Conservation (phyloP, 2,329 filamentous ascomycete genomes). For the Tolypocladium ovalisporum region DNA sequence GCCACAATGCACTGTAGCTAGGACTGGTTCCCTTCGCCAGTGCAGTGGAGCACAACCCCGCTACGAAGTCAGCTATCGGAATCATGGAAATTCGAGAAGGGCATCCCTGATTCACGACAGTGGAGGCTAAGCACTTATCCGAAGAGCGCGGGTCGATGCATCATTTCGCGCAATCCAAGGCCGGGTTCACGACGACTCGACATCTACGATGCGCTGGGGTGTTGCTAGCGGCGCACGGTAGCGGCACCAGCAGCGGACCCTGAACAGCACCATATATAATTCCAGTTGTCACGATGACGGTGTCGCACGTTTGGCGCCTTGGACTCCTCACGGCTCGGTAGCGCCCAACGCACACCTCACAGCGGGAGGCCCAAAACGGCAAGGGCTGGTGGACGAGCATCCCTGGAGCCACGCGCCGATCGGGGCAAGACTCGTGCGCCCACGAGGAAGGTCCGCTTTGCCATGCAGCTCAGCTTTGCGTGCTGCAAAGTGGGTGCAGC, state of each 20-base stretch:
- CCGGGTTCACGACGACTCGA: neutral
- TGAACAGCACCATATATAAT: too few relatives aligned
- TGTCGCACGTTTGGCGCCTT: neutral
- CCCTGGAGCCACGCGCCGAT: constrained; percentile 27
- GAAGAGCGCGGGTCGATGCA: neutral
- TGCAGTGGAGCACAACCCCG: neutral
- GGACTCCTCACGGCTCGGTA: neutral
- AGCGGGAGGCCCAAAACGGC: constrained; percentile 11
- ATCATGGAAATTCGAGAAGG: neutral
- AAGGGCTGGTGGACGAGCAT: constrained; percentile 14
- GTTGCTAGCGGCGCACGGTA: neutral
- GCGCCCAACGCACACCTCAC: neutral
- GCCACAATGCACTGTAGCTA: neutral
- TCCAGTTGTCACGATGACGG: neutral
- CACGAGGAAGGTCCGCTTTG: constrained; percentile 7
- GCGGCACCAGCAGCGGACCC: neutral
- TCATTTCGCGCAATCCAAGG: neutral
- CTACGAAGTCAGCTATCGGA: neutral
- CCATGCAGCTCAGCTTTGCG: neutral
- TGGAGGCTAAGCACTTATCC: neutral
- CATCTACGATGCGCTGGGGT: neutral
- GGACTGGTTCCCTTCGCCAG: neutral
- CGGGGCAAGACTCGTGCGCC: constrained; percentile 12
- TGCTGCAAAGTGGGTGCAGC: neutral
- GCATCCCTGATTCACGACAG: neutral